Percentiles rank a stretch among this genome's conserved stretches.
Evolutionary conservation across 2,329 filamentous ascomycete genomes (phyloP).

Genomic region (Pseudocercospora crystallina): DNA sequence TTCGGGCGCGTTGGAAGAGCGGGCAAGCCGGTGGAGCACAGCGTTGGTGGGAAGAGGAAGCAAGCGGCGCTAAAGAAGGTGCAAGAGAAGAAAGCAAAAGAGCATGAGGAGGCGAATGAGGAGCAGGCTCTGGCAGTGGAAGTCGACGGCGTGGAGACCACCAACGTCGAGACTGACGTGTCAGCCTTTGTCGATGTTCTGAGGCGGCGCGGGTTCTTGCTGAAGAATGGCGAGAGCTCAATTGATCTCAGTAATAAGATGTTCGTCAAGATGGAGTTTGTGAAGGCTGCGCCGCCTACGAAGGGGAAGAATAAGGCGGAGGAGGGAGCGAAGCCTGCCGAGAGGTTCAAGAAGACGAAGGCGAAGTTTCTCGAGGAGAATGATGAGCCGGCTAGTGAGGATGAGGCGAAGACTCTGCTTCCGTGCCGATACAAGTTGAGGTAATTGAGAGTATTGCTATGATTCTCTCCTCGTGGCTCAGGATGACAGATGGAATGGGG

Average conservation of each 20-base stretch:
- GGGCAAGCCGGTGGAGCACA: conserved; percentile 61
- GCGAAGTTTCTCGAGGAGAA: conserved; percentile 62
- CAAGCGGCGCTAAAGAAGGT: conserved; percentile 38
- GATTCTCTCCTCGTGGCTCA: too few relatives aligned
- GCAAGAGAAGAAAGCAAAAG: conserved; percentile 48
- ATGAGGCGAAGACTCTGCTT: conserved; percentile 75
- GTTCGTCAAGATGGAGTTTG: conserved; percentile 97
- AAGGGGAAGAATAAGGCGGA: conserved; percentile 68
- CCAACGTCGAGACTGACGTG: conserved; percentile 77
- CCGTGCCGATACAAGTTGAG: conserved; percentile 95
- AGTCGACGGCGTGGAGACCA: conserved; percentile 65
- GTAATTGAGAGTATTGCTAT: too few relatives aligned
- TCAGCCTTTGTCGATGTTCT: conserved; percentile 83
- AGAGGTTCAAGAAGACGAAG: conserved; percentile 45
- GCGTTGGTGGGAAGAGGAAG: conserved; percentile 65
- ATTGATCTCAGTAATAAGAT: conserved; percentile 91
- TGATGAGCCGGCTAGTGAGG: conserved; percentile 58
- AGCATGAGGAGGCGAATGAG: conserved; percentile 55
- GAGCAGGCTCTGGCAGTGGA: conserved; percentile 61
- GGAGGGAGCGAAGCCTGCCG: conserved; percentile 35
- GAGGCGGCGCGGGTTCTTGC: conserved; percentile 76
- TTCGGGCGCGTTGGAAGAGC: conserved; percentile 65
- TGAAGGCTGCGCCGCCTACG: conserved; percentile 73
- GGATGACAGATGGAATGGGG: too few relatives aligned
- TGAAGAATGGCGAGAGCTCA: conserved; percentile 61